Evolutionary conservation across 176 grass and related monocot genomes (phyloP), one percentile per base, ranked within the genome.

Genomic region (Carex myosuroides): DNA sequence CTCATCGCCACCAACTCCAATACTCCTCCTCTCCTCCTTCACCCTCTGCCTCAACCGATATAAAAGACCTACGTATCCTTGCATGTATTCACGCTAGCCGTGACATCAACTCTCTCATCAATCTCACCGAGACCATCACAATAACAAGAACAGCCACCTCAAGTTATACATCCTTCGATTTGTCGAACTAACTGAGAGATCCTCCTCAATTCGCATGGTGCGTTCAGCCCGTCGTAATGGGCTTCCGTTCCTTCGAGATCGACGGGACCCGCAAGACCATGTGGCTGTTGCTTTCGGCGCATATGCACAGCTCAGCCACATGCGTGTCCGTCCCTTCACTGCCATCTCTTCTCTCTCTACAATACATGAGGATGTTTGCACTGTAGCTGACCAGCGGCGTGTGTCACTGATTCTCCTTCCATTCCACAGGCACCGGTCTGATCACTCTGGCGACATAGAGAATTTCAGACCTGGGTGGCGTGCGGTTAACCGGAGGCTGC

Each of bases 81-180:
- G 86, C 91, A 1, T 98, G 91, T 87, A 86, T 91, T 68, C 92
- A 90, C 65, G 86, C 89, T 30, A 91, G 75, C 13, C 80, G 89
- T 53, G 92, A 98, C 74, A 90, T 90, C 48, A 85, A 91, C 1
- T 90, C 91, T 1, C 52, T 95, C 58, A 91, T 95, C 87, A 92
- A 93, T 83, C 92, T 95, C 12, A 86, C 95, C 39, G 95, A 98
- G 83, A 89, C 89, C 41, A 87, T 93, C 77, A 85, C 55, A 75
- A 37, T 33, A 75, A 87, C 83, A 86, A 86, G 8, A 85, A 64
- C 33, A 90, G 79, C 54, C 86, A 86, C 70, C 86, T 98, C 60
- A 93, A 92, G 84, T 86, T 98, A 71, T 94, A 90, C 89, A 91
- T 94, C 87, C 92, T 98, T 24, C 89, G 93, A 89, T 84, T 94